Evolutionary conservation across 805 yeast species (phyloP), one percentile per base, ranked within the genome.

Genomic region (Wickerhamomyces hampshirensis): DNA sequence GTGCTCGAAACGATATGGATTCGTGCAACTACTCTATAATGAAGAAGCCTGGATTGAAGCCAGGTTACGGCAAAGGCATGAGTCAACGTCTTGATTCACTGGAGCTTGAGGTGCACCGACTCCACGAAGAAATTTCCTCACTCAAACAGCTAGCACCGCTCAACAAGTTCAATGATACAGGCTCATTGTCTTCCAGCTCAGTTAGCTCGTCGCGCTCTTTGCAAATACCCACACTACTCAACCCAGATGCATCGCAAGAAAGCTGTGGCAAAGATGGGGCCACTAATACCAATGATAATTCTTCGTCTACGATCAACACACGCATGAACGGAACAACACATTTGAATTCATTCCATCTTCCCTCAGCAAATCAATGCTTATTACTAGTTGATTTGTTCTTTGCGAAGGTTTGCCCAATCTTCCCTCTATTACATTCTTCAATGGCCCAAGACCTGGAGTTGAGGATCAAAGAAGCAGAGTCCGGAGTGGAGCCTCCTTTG

Each of bases 11-110:
- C 23, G 35, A 30, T 5, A 26, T 23, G 28, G 29, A 34, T 1
- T n/a, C 12, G 4, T 49, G 54, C 23, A 35, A 23, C 6, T 49
- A 43, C 34, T 46, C 50, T 11, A 5, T 38, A 4, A 45, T 47
- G 41, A 47, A 46, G 37, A 49, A 49, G 18, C 54, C 54, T 1
- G 54, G 54, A 1, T 36, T 49, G 14, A 49, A 49, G 18, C 46
- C 47, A 4, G 54, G 54, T 1, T 49, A 49, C 29, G 54, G 54
- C 2, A 49, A 46, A 26, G 42, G 41, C 4, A 43, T 49, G 47
- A 44, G 23, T 11, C 47, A 47, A 18, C 26, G 54, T 12, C 18
- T 49, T 24, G 54, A 49, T n/a, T 8, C 6, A 6, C 27, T 49
- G 15, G 54, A 49, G 28, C 24, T 23, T 6, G 47, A 47, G 24